Evolutionary conservation across 78 protist genomes (phyloP), one percentile per base, ranked within the genome.

Genomic region (Protostelium mycophagum): DNA sequence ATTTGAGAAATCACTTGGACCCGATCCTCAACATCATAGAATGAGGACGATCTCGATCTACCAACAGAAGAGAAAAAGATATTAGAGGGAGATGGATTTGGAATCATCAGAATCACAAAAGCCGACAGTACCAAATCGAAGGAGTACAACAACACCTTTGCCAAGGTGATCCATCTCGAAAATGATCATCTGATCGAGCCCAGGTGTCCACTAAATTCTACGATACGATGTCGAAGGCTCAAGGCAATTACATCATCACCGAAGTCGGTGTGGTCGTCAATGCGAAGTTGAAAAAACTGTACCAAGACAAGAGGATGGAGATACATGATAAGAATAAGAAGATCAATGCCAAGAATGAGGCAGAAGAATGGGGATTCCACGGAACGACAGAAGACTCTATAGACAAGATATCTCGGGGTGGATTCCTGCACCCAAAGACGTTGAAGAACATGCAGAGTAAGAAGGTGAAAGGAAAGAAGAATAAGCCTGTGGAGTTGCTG

Each of bases 281-380:
- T 36, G 37, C 86, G 5, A 16, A 5, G 37, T 85, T 85, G 37
- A 25, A 85, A 5, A 51, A 51, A 51, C 31, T 5, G 73, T 51
- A 51, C 73, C 73, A 51, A 51, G 31, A 51, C 31, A 51, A 51
- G 73, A 51, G 16, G 73, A 16, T 51, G 73, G 16, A 36, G 36
- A 35, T 16, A 85, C 37, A 25, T 85, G 86, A 16, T 25, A 36
- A 85, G 86, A 37, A 23, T 16, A 16, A 85, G 37, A 35, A 5
- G 86, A 85, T 23, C 35, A 37, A 36, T 16, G 16, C 5, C 16
- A 16, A 51, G 73, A 51, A 51, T 5, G 16, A n/a, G n/a, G 16
- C 5, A 85, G 86, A 85, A 36, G 63, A 85, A 16, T 85, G 86
- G 86, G 86, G 86, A 85, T 85, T 85, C 86, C 86, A 85, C 37